phyloP scores from a whole-genome alignment of 192 early-diverging fungal species.

The Coemansia sp. region DNA sequence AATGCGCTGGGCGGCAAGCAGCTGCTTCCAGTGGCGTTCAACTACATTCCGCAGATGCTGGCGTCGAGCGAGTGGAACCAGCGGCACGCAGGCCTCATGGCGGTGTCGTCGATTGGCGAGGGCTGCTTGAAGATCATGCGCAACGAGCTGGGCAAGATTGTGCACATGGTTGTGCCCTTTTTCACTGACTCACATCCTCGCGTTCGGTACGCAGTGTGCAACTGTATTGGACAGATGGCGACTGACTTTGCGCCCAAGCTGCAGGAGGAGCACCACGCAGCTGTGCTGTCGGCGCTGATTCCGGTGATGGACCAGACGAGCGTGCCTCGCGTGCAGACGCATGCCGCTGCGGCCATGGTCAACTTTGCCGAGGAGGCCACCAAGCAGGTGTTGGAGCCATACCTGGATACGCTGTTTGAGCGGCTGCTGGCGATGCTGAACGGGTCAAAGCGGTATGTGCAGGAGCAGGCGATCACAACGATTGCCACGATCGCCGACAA shows the following conservation, averaged over 20 bases:
- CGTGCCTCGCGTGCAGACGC: constrained; percentile 87
- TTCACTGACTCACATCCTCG: constrained; percentile 88
- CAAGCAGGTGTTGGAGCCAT: constrained; percentile 80
- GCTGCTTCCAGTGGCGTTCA: constrained; percentile 85
- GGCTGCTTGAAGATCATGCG: constrained; percentile 95
- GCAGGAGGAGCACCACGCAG: constrained; percentile 70
- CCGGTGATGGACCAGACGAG: constrained; percentile 79
- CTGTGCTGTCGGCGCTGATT: constrained; percentile 74
- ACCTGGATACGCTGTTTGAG: constrained; percentile 86
- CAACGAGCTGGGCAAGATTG: constrained; percentile 78
- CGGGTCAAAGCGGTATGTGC: constrained; percentile 86
- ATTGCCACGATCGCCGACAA: constrained; percentile 96
- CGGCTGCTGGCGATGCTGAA: constrained; percentile 80
- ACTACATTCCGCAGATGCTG: constrained; percentile 86
- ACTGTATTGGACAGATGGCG: constrained; percentile 95
- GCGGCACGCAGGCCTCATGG: constrained; percentile 90
- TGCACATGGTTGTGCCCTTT: constrained; percentile 76
- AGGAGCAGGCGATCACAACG: constrained; percentile 98
- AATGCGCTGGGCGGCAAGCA: constrained; percentile 80
- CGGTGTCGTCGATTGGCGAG: constrained; percentile 95
- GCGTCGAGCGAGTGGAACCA: constrained; percentile 79
- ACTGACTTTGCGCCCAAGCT: constrained; percentile 87
- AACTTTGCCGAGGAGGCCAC: constrained; percentile 94
- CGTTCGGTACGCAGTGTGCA: constrained; percentile 95
- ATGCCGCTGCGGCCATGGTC: constrained; percentile 94